Evolutionary conservation across 768 basidiomycete species (phyloP).

Genomic region (Cyathus striatus): DNA sequence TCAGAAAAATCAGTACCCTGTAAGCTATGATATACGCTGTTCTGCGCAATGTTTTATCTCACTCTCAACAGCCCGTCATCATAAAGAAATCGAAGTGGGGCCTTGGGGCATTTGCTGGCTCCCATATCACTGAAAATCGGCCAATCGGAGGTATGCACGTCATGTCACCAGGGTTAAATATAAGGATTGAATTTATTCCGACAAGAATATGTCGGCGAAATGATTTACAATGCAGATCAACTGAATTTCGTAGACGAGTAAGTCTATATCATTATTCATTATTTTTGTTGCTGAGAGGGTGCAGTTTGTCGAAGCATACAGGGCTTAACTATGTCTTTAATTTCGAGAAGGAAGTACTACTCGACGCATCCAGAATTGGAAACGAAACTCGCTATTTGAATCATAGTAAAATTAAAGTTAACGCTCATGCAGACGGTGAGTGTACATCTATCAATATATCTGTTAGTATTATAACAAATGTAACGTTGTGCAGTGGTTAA

Average conservation of each 20-base stretch:
- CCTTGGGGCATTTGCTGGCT: not conserved
- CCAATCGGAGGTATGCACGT: not conserved
- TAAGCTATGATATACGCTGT: not conserved
- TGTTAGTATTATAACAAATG: not conserved
- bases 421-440: conserved; percentile 6
- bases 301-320: conserved; percentile 1
- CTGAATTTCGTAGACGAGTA: conserved; percentile 4
- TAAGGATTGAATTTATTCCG: not conserved
- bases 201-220: not conserved
- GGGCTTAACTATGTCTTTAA: conserved; percentile 11
- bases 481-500: conserved; percentile 1
- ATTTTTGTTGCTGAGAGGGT: not conserved
- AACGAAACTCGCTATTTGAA: conserved; percentile 10
- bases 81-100: not conserved
- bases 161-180: not conserved
- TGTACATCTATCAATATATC: not conserved
- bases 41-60: not conserved
- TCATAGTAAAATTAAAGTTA: conserved; percentile 3
- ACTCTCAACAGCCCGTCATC: not conserved
- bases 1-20: not conserved
- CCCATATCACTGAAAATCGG: not conserved
- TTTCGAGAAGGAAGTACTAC: conserved; percentile 5
- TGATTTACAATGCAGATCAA: not conserved
- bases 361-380: conserved; percentile 4
- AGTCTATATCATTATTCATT: not conserved